phyloP scores from a whole-genome alignment of 2,329 filamentous ascomycete species.

The Colletotrichum sansevieriae region DNA sequence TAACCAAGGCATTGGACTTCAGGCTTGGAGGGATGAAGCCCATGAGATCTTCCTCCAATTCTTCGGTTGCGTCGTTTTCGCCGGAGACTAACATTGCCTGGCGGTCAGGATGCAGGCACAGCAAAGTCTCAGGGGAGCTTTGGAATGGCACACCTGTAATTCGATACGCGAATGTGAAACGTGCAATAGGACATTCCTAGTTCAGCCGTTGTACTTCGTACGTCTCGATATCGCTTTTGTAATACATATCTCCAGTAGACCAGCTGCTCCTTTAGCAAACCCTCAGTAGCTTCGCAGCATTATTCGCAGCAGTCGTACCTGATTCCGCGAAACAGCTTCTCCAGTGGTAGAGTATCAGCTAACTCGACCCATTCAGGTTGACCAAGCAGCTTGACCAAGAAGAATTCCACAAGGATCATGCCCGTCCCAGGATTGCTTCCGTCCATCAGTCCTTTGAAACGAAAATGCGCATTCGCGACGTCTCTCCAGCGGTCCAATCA shows the following conservation, averaged over 20 bases:
- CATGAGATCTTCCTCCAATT: neutral
- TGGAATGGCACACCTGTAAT: neutral
- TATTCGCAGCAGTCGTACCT: neutral
- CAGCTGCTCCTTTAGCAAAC: neutral
- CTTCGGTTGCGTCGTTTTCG: neutral
- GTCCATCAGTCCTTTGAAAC: neutral
- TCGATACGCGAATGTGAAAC: constrained; percentile 16
- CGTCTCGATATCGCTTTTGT: neutral
- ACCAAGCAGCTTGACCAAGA: constrained; percentile 12
- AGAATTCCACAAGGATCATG: constrained; percentile 2
- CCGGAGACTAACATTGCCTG: neutral
- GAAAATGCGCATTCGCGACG: constrained; percentile 7
- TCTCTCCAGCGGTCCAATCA: neutral
- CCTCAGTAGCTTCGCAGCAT: neutral
- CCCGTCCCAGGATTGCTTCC: neutral
- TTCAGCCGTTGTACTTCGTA: constrained; percentile 17
- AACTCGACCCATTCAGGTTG: neutral
- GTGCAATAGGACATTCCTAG: constrained; percentile 18
- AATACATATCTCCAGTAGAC: constrained; percentile 1
- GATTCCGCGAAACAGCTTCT: constrained; percentile 7
- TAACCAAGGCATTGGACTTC: neutral
- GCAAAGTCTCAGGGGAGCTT: neutral
- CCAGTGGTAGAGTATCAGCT: neutral
- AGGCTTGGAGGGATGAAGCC: neutral
- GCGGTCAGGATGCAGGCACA: constrained; percentile 1